phyloP scores from a whole-genome alignment of 164 flowering plant species.

The Protea cynaroides region DNA sequence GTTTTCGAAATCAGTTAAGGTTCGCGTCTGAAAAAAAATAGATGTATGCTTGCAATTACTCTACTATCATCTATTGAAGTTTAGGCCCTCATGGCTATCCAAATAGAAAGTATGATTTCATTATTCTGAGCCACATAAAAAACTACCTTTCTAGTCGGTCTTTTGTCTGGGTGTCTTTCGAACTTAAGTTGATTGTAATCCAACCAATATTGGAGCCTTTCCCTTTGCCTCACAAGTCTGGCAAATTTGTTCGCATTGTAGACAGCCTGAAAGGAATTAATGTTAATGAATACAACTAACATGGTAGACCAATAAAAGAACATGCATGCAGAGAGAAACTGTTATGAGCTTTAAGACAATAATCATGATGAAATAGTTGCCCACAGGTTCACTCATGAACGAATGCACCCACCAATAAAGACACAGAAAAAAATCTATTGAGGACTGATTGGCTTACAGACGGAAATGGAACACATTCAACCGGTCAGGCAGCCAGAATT shows the following conservation, averaged over 20 bases:
- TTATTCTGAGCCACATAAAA: background rate
- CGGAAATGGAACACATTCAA: no score
- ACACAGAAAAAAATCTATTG: no score
- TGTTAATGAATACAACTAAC: background rate
- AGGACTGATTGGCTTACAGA: no score
- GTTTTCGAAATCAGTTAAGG: no score
- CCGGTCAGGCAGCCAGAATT: no score
- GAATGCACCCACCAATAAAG: no score
- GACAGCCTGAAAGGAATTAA: slow-evolving; percentile 50
- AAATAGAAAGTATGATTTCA: background rate
- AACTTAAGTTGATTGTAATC: slow-evolving; percentile 82
- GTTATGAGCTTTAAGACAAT: no score
- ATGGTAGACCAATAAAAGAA: no score
- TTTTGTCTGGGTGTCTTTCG: slow-evolving; percentile 73
- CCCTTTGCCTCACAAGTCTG: slow-evolving; percentile 54
- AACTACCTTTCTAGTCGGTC: slow-evolving; percentile 66
- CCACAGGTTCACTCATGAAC: no score
- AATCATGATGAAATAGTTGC: no score
- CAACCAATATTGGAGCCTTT: slow-evolving; percentile 74
- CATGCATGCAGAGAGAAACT: no score
- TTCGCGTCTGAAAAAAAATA: no score
- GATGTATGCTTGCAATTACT: background rate
- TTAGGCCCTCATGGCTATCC: background rate
- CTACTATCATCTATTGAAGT: background rate
- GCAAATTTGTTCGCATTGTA: slow-evolving; percentile 91